Evolutionary conservation across 441 rosid species (phyloP).

Genomic region (Dalechampia spathulata): DNA sequence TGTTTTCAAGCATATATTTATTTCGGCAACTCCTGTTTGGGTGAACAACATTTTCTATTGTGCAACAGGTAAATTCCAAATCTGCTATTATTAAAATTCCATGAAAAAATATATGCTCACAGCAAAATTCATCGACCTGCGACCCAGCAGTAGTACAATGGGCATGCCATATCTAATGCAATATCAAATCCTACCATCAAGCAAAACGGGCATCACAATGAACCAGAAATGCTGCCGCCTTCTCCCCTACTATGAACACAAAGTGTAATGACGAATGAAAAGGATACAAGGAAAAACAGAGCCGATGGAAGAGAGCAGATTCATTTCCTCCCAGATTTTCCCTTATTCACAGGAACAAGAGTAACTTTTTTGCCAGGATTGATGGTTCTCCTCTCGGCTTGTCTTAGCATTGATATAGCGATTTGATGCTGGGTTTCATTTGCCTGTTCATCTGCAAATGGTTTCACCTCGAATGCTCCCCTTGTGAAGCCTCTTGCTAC

Average conservation of each 20-base stretch:
- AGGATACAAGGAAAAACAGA: neutral
- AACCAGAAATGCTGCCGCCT: neutral
- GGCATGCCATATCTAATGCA: neutral
- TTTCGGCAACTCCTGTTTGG: no score
- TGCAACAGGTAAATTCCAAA: neutral
- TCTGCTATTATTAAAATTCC: neutral
- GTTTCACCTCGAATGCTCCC: slow-evolving; percentile 82
- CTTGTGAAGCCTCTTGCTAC: slow-evolving; percentile 80
- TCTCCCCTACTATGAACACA: neutral
- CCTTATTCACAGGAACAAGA: slow-evolving; percentile 60
- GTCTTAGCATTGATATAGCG: slow-evolving; percentile 53
- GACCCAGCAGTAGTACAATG: neutral
- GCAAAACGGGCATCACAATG: neutral
- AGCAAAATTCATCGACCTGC: neutral
- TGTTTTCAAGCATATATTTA: no score
- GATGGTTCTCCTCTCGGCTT: slow-evolving; percentile 41
- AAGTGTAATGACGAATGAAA: neutral
- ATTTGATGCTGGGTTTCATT: slow-evolving; percentile 47
- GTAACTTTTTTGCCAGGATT: slow-evolving; percentile 60
- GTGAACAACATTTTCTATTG: no score
- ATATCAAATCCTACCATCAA: neutral
- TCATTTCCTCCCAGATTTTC: slow-evolving; percentile 40
- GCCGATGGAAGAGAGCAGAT: neutral
- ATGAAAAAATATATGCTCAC: neutral
- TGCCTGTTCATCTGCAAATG: slow-evolving; percentile 52